These are phyloP conservation scores for Canavalia ensiformis DNA, from an alignment of 306 rosid species.

Conservation along the genomic window DNA sequence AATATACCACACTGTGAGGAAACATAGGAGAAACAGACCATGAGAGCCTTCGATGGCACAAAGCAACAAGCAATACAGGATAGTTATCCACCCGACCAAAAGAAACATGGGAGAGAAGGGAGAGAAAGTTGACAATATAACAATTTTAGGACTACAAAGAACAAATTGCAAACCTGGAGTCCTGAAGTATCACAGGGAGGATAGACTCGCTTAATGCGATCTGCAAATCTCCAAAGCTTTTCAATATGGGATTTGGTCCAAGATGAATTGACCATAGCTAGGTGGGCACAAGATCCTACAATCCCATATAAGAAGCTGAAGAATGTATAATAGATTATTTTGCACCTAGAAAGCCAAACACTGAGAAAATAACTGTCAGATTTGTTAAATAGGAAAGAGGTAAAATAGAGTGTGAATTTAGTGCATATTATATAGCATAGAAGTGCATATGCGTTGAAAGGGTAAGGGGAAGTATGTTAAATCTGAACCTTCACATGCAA, in stretches of 20 bases:
- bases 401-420: slow-evolving; percentile 30
- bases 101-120: not conserved
- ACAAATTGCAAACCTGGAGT: slow-evolving; percentile 71
- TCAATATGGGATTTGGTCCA: slow-evolving; percentile 92
- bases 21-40: slow-evolving; percentile 30
- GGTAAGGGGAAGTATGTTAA: slow-evolving; percentile 18
- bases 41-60: slow-evolving; percentile 16
- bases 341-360: slow-evolving; percentile 82
- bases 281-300: slow-evolving; percentile 91
- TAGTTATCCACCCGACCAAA: not conserved
- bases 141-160: slow-evolving; percentile 38
- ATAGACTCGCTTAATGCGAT: slow-evolving; percentile 80
- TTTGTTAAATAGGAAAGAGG: slow-evolving; percentile 8
- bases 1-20: not conserved
- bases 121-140: slow-evolving; percentile 15
- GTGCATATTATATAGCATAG: not conserved
- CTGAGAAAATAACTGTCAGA: slow-evolving; percentile 60
- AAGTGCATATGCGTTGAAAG: not conserved
- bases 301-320: slow-evolving; percentile 85
- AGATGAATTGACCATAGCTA: slow-evolving; percentile 95
- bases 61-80: slow-evolving; percentile 16
- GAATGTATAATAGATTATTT: slow-evolving; percentile 76
- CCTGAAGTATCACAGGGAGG: slow-evolving; percentile 97
- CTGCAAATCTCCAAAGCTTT: slow-evolving; percentile 80
- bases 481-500: slow-evolving; percentile 12